Evolutionary conservation across 2,329 filamentous ascomycete species (phyloP).

Genomic region (Trichocomaceae sp.): DNA sequence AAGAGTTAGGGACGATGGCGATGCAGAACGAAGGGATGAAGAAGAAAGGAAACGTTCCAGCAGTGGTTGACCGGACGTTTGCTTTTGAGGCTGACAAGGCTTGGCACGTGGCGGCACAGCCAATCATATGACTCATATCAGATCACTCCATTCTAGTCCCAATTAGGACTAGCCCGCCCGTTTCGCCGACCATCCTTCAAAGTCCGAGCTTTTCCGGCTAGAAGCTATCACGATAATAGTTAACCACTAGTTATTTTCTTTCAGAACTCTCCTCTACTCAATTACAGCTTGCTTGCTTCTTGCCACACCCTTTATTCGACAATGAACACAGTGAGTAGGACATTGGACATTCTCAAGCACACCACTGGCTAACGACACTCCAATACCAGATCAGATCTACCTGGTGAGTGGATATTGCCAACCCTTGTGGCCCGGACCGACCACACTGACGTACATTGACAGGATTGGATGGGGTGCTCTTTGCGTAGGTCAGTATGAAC

Average conservation of each 20-base stretch:
- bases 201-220: too few relatives aligned
- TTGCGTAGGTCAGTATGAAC: conserved; percentile 61
- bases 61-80: background rate
- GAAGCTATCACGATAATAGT: too few relatives aligned
- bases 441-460: conserved; percentile 1
- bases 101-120: background rate
- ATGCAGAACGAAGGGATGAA: background rate
- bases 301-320: conserved; percentile 8
- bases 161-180: background rate
- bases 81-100: background rate
- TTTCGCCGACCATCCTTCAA: background rate
- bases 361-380: background rate
- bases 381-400: conserved; percentile 48
- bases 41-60: background rate
- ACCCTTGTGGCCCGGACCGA: background rate
- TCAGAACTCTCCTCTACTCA: background rate
- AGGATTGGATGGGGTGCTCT: conserved; percentile 91
- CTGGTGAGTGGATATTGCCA: conserved; percentile 41
- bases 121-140: background rate
- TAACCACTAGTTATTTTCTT: background rate
- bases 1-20: background rate
- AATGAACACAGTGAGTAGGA: conserved; percentile 47
- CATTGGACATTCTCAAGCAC: background rate
- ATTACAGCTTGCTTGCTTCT: background rate
- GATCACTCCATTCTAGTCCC: background rate